phyloP scores from a whole-genome alignment of 2,329 filamentous ascomycete genomes.

The Penicillium concentricum region DNA sequence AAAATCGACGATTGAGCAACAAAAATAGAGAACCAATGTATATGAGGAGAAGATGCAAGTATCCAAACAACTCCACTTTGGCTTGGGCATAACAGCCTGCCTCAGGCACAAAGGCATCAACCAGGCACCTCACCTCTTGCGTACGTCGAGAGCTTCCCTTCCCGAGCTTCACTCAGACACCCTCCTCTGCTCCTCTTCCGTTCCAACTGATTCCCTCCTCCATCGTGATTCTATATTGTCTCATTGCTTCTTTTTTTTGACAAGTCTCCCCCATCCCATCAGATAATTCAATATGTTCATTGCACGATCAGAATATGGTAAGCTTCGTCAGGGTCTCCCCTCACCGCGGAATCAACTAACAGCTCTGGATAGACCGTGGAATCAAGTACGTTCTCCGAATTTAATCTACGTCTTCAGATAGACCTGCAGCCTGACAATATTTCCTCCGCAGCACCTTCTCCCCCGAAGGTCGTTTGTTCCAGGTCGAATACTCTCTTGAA shows the following conservation, averaged over 20 bases:
- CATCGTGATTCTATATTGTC: slow-evolving; percentile 1
- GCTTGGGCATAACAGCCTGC: slow-evolving; percentile 11
- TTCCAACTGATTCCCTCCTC: slow-evolving; percentile 7
- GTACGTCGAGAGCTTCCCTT: slow-evolving; percentile 36
- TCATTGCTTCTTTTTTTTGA: not conserved
- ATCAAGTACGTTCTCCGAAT: slow-evolving; percentile 72
- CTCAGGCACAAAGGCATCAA: slow-evolving; percentile 21
- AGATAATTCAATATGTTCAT: slow-evolving; percentile 83
- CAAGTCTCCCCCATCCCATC: slow-evolving; percentile 6
- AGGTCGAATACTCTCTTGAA: slow-evolving; percentile 99
- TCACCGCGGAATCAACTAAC: slow-evolving; percentile 13
- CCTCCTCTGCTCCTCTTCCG: slow-evolving; percentile 17
- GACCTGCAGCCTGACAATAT: slow-evolving; percentile 24
- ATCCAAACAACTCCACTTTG: slow-evolving; percentile 16
- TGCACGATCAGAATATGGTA: slow-evolving; percentile 99
- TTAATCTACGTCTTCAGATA: slow-evolving; percentile 1
- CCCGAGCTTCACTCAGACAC: slow-evolving; percentile 26
- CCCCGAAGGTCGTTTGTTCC: slow-evolving; percentile 98
- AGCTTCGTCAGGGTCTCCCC: slow-evolving; percentile 42
- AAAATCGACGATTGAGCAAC: not conserved
- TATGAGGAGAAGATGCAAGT: slow-evolving; percentile 9
- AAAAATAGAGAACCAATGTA: not conserved
- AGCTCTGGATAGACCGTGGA: slow-evolving; percentile 70
- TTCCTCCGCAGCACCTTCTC: slow-evolving; percentile 80
- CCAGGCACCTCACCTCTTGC: slow-evolving; percentile 39